Percentiles rank a stretch among this genome's conserved stretches.
These are phyloP conservation scores for Carex myosuroides DNA, from an alignment of 176 grass and related monocot species.

Conservation along the genomic window DNA sequence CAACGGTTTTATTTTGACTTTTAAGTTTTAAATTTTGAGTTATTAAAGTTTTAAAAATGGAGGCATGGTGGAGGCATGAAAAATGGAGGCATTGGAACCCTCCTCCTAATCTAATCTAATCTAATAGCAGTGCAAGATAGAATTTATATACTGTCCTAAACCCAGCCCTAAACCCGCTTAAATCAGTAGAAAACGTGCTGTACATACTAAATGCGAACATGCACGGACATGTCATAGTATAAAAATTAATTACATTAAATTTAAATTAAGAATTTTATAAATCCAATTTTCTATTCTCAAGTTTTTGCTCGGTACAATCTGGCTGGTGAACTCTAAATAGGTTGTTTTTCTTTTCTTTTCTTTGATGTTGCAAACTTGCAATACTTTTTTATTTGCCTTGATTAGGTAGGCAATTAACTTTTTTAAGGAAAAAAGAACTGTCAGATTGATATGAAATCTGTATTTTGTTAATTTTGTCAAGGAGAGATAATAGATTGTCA, in stretches of 20 bases:
- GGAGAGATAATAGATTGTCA: background rate
- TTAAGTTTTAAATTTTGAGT: too few relatives aligned
- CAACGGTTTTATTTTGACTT: too few relatives aligned
- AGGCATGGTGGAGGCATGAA: too few relatives aligned
- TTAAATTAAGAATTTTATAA: background rate
- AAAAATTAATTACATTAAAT: background rate
- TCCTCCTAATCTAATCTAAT: background rate
- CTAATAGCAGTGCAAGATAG: background rate
- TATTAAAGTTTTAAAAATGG: too few relatives aligned
- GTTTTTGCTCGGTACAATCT: background rate
- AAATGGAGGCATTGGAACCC: too few relatives aligned
- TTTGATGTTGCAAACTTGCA: background rate
- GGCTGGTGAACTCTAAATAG: background rate
- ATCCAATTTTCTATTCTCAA: background rate
- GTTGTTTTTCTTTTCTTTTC: background rate
- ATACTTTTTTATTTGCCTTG: background rate
- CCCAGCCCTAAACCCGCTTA: too few relatives aligned
- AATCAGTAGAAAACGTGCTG: slow-evolving; percentile 21
- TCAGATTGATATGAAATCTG: background rate
- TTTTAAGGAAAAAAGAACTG: background rate
- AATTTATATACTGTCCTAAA: background rate
- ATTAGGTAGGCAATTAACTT: background rate
- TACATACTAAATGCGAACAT: slow-evolving; percentile 17
- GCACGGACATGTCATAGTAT: background rate
- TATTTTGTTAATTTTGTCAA: background rate